Base-by-base conservation (phyloP, 2,329 filamentous ascomycete species). In the Tolypocladium inflatum region DNA sequence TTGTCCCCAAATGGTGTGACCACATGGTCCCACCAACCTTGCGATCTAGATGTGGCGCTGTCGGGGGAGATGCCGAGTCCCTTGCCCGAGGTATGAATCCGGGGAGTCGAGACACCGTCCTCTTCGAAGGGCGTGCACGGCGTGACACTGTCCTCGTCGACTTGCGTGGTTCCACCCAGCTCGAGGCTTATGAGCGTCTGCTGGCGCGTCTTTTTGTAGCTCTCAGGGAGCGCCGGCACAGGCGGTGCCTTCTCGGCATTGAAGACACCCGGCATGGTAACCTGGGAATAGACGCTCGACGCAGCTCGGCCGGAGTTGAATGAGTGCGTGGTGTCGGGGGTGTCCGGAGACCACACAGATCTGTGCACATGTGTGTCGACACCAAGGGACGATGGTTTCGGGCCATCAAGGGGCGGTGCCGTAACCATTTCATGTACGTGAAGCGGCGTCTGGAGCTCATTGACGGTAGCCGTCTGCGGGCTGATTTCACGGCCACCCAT, bases 1-100 rank as follows among this genome's bases (percentile, higher is more conserved):
- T 63, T 78, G 65, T 80, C 76, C 19, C 72, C 65, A 65, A 91
- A 91, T 0, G 88, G 88, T 1, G 88, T 89, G 9, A 82, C 86
- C 57, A 91, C 83, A 63, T 89, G 80, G 65, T 90, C 89, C 88
- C 88, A 91, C 88, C 88, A 91, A 23, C 88, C 88, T 60, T 80
- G 78, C 33, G 86, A 87, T 57, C 78, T 79, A 13, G 82, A 80
- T 48, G 76, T 79, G 35, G 81, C 82, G 45, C 80, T 82, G 54
- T 78, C 70, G 51, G 78, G 70, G 48, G 74, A 71, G 62, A 74
- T 54, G 53, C 69, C 67, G 10, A 70, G 65, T 9, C 68, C 71
- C 55, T 74, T 76, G 17, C 71, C 66, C 57, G 71, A 76, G 43
- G 68, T 63, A 7, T 74, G 74, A 59, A 73, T 73, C 37, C 74